Evolutionary conservation across 148 eudicot species (phyloP), one percentile per base, ranked within the genome.

Genomic region (Pharnaceum exiguum): DNA sequence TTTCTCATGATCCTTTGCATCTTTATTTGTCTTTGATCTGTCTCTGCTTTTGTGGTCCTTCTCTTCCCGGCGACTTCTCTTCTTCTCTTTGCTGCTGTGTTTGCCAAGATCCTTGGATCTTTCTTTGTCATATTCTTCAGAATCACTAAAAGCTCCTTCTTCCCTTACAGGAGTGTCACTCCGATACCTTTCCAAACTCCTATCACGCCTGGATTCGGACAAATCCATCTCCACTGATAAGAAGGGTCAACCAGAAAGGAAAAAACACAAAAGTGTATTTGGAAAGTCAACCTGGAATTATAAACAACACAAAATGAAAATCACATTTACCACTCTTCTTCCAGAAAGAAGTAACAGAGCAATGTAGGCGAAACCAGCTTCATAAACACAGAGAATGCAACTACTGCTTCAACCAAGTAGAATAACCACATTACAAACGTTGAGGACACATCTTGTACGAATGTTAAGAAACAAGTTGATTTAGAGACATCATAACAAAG

Each of bases 51-150:
- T 87, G 49, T 67, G 77, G 57, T 84, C 89, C 73, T 75, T 82
- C 61, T 87, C 95, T 44, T 90, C 97, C 71, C 80, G 78, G 17
- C 73, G 77, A 57, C 85, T 79, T 66, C 72, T 85, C 72, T 69
- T 87, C 69, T 65, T 79, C 30, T 90, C 95, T 66, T 79, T 90
- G 67, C 82, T 82, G 22, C 87, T 78, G 60, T 77, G 80, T 70
- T 74, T 84, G 56, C 71, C 60, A 4, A 57, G 55, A 18, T 82
- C 84, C 59, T 73, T 69, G 31, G 51, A 44, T 57, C 65, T 77
- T 23, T 78, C 83, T 40, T 62, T 63, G 13, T 59, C 88, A 51
- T 53, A 54, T 35, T 77, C 81, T 39, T 73, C 88, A 35, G 58
- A 38, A 45, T 75, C 79, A 62, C 74, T 79, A 40, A 65, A 22